phyloP scores from a whole-genome alignment of 176 grass and related monocot species.

The Chrysopogon serrulatus region DNA sequence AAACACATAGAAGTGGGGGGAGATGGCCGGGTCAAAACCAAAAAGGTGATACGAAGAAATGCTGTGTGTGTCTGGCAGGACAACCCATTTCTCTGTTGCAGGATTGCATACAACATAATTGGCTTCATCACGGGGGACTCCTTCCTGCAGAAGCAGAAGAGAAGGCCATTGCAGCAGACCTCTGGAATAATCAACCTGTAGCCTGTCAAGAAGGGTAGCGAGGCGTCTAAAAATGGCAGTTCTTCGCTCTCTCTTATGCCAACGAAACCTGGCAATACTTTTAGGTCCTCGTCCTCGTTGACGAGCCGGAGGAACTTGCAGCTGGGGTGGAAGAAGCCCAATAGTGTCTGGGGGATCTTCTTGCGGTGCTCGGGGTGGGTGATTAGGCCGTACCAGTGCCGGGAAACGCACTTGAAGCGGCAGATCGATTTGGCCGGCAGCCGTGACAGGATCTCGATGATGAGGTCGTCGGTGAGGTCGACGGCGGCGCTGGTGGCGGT shows the following conservation, averaged over 20 bases:
- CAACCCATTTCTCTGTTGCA: not conserved
- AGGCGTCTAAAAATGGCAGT: not conserved
- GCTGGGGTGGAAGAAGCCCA: not conserved
- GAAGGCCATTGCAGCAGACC: slow-evolving; percentile 10
- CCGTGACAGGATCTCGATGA: not conserved
- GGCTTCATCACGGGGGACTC: not conserved
- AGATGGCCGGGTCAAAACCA: not conserved
- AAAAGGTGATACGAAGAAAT: not conserved
- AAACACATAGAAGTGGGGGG: not conserved
- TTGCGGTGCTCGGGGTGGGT: not conserved
- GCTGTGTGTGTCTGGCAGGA: not conserved
- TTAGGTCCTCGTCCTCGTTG: not conserved
- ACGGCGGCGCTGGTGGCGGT: not conserved
- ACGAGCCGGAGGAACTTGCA: not conserved
- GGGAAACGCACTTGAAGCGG: slow-evolving; percentile 10
- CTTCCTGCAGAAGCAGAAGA: not conserved
- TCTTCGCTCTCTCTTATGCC: not conserved
- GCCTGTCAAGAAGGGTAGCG: not conserved
- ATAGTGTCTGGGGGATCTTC: not conserved
- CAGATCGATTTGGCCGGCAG: not conserved
- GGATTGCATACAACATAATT: not conserved
- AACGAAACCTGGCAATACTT: not conserved
- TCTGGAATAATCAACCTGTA: not conserved
- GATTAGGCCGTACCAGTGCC: slow-evolving; percentile 11
- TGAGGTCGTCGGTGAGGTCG: not conserved